Conservation (phyloP, 352 stramenopile genomes). For the Saprolegnia diclina region DNA sequence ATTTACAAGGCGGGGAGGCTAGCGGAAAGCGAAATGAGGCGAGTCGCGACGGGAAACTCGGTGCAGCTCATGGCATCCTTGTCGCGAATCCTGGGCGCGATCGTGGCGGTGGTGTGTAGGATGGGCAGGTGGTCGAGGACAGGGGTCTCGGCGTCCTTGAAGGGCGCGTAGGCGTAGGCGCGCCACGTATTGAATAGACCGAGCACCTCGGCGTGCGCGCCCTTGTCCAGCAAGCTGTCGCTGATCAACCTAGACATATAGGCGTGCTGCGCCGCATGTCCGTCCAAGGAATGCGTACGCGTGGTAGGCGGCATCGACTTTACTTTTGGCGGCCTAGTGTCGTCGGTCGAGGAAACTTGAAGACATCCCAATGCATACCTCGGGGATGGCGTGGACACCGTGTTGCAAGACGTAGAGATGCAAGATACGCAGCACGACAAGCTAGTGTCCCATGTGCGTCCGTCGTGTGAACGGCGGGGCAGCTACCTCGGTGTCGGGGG, state of each 20-base stretch:
- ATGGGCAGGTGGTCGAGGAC: not conserved
- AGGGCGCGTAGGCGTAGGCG: not conserved
- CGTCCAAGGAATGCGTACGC: not conserved
- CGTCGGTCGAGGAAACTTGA: not conserved
- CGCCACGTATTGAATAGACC: not conserved
- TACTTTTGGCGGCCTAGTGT: not conserved
- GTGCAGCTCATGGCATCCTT: not conserved
- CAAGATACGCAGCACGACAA: conserved; percentile 1
- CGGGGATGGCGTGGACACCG: not conserved
- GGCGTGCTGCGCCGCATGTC: too few species aligned
- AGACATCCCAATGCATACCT: too few species aligned
- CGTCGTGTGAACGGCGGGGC: not conserved
- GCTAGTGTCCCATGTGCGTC: not conserved
- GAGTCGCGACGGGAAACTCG: not conserved
- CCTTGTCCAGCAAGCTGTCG: not conserved
- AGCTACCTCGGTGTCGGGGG: not conserved
- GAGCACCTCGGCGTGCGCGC: not conserved
- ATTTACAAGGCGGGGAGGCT: conserved; percentile 20
- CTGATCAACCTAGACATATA: not conserved
- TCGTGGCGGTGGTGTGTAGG: not conserved
- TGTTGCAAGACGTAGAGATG: conserved; percentile 3
- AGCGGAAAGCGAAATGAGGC: conserved; percentile 2
- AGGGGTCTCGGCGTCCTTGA: not conserved
- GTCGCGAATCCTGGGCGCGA: not conserved
- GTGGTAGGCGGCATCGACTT: not conserved